Base-by-base conservation (phyloP, 441 rosid genomes). In the Sinapis alba region DNA sequence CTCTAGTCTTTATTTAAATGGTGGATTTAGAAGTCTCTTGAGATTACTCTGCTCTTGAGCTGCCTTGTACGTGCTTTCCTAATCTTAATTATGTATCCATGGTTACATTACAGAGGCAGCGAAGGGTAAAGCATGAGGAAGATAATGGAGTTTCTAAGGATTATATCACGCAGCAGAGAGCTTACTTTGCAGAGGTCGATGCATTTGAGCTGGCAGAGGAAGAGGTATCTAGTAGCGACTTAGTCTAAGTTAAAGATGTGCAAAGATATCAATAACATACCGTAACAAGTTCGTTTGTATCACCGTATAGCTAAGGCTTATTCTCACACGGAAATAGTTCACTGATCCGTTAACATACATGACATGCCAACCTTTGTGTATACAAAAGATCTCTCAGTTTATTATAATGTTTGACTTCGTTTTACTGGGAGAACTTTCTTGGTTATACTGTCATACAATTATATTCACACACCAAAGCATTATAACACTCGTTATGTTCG, bases 141-240 rank as follows among this genome's bases (percentile, higher is more conserved):
- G n/a, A n/a, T n/a, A n/a, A n/a, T n/a, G n/a, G n/a, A n/a, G n/a
- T n/a, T n/a, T n/a, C n/a, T n/a, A n/a, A n/a, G n/a, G n/a, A n/a
- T n/a, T n/a, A n/a, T n/a, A n/a, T n/a, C n/a, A n/a, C n/a, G n/a
- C n/a, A n/a, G n/a, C n/a, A n/a, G n/a, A n/a, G n/a, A n/a, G n/a
- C n/a, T n/a, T n/a, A n/a, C n/a, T n/a, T n/a, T n/a, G n/a, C n/a
- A n/a, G n/a, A n/a, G n/a, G n/a, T n/a, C 9, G 97, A 90, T 84
- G 88, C 92, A 65, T 94, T 87, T 71, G 87, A 90, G 76, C 79
- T 90, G 38, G 59, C 79, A 53, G 94, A 84, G 73, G 97, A 89
- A 83, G 96, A 89, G 83, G 91, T 80, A 57, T 79, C 89, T 15
- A 66, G 20, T 65, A 76, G 86, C 73, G 89, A 84, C 57, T 76